Base-by-base conservation (phyloP, 805 yeast genomes). In the Candida ortonii region DNA sequence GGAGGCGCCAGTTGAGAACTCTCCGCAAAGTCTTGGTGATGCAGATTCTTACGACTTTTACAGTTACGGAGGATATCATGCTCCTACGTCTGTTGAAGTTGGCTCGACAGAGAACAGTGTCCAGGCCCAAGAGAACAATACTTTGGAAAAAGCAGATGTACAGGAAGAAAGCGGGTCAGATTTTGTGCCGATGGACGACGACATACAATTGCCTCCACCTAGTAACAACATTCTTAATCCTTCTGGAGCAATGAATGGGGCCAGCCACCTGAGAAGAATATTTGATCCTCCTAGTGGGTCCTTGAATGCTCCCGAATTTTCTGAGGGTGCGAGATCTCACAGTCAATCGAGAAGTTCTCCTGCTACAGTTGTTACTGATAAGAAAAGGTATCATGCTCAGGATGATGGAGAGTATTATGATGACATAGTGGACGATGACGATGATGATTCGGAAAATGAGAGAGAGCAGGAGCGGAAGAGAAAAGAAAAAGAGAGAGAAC, bases 381-480 rank as follows among this genome's bases (percentile, higher is more conserved):
- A 46, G 23, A 57, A 43, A 28, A 44, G 55, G 25, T 53, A 45
- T 23, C 47, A 52, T 30, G 62, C 56, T 7, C 38, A 46, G 14
- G 50, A 53, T 19, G 52, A 55, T 36, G 56, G 51, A 6, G 59
- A 52, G 13, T 57, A 50, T 33, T 54, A 50, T 26, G 52, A 49
- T 25, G 64, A 58, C 33, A 61, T 53, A 23, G 54, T 47, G 28
- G 61, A 47, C 22, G 59, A 56, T 24, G 61, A 50, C 17, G 62
- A 56, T 16, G 62, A 58, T 11, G 80, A 73, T 2, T 75, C 68
- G 12, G 74, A 68, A 13, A 74, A 69, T 3, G 36, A 20, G 12
- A 34, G 41, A 42, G 42, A 38, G 46, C 43, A 28, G 25, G 39
- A 42, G 23, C 36, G 22, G 61, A 61, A 34, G 57, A 54, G 30